Base-by-base conservation (phyloP, 495 filamentous ascomycete species). In the Pseudevernia furfuracea region DNA sequence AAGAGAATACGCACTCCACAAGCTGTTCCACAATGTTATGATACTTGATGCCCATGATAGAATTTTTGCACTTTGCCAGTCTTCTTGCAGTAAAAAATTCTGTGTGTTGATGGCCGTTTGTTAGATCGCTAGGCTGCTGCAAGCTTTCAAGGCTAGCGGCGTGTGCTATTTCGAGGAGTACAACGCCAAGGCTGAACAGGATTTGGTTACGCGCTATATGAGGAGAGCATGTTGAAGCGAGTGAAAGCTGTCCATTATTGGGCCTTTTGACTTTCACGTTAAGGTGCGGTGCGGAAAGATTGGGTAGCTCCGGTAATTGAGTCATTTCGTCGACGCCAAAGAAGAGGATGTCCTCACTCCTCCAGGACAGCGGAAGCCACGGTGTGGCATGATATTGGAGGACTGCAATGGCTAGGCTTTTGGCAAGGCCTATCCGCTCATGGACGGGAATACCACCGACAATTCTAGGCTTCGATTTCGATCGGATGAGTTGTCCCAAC, bases 31-130 rank as follows among this genome's bases (percentile, higher is more conserved):
- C 69, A n/a, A 78, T 67, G 23, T 70, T 80, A 74, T 41, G 78
- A 77, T 69, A 79, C 74, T 8, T 71, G 63, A 15, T 77, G 60
- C 23, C 77, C 76, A 72, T 77, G 73, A 10, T 78, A 63, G 46
- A n/a, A n/a, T 79, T 73, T 19, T 76, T 73, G 1, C 73, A 78
- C 75, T 71, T 81, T 72, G 68, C 59, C 19, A 77, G 49, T 25
- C 71, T 64, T 46, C 69, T 65, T 15, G 76, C 74, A 10, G 70
- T 64, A n/a, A 70, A 66, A 44, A 76, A 75, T 15, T 70, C 68
- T 14, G 74, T 66, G 36, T 68, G 63, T 19, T 60, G 64, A 17
- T 68, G 49, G 28, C 65, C 58, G 7, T 63, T 48, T 21, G 69
- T 55, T 1, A 71, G 46, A 25, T 68, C 23, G 30, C 30, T 6